Conservation (phyloP, 345 rosid species). For the Eucalyptus decipiens region DNA sequence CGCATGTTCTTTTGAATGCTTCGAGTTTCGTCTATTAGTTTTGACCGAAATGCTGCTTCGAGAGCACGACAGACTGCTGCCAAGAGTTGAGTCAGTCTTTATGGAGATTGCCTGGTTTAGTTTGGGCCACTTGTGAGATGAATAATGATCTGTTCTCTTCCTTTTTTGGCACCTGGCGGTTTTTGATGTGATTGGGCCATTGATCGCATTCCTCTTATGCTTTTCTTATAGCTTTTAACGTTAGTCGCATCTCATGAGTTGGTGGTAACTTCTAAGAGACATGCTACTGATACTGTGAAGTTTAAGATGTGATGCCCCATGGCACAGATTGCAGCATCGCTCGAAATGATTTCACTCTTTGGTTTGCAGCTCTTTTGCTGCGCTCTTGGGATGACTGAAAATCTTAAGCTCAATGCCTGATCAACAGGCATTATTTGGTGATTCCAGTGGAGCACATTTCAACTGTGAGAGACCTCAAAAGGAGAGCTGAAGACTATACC, state of each 20-base stretch:
- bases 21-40: not conserved
- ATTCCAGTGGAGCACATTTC: constrained; percentile 73
- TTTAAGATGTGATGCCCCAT: not conserved
- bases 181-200: not conserved
- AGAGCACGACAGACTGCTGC: not conserved
- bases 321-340: not conserved
- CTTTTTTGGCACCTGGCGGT: not conserved
- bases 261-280: not conserved
- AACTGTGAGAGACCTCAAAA: constrained; percentile 51
- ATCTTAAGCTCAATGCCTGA: not conserved
- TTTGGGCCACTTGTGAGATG: not conserved
- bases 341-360: not conserved
- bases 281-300: not conserved
- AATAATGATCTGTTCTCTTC: not conserved
- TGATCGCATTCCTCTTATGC: not conserved
- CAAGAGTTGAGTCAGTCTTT: not conserved
- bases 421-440: constrained; percentile 71
- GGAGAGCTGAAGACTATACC: constrained; percentile 50
- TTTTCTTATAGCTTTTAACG: not conserved
- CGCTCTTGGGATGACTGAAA: not conserved
- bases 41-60: not conserved
- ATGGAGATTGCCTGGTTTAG: not conserved
- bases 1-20: not conserved
- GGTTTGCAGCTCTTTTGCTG: not conserved
- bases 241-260: not conserved